Evolutionary conservation across 371 early-diverging fungal species (phyloP).

Genomic region (Mucor mucedo): DNA sequence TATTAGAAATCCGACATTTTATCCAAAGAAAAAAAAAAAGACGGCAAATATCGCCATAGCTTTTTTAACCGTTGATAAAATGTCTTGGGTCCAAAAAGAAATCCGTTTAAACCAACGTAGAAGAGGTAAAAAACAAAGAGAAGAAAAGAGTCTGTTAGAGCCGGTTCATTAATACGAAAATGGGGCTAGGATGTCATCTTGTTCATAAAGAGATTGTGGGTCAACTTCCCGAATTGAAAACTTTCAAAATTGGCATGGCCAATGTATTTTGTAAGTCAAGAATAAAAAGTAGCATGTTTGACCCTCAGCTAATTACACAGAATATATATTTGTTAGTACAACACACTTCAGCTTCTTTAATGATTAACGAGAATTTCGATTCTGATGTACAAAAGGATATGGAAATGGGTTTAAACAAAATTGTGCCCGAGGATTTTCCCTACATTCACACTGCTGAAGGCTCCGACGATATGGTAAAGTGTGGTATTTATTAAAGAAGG

Average conservation of each 20-base stretch:
- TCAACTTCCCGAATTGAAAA: constrained; percentile 67
- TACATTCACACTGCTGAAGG: constrained; percentile 85
- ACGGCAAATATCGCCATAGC: no score
- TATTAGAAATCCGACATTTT: no score
- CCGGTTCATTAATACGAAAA: background rate
- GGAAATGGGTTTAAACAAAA: constrained; percentile 67
- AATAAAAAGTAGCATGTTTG: background rate
- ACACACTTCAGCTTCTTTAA: constrained; percentile 90
- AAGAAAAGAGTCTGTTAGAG: background rate
- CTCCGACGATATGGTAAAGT: constrained; percentile 54
- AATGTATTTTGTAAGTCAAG: constrained; percentile 77
- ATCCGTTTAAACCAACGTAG: constrained; percentile 63
- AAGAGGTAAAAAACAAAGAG: constrained; percentile 42
- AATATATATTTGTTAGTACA: constrained; percentile 53
- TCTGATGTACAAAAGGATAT: constrained; percentile 83
- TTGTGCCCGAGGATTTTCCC: constrained; percentile 72
- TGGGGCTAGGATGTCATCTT: constrained; percentile 74
- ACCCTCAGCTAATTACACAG: background rate
- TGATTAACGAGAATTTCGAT: constrained; percentile 88
- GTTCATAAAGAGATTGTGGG: constrained; percentile 74
- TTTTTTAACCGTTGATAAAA: constrained; percentile 12
- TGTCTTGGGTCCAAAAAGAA: constrained; percentile 71
- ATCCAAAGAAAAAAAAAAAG: no score
- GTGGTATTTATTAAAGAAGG: background rate
- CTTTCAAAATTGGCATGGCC: constrained; percentile 81